phyloP scores from a whole-genome alignment of 495 filamentous ascomycete genomes.

The Chaetomium cochliodes region DNA sequence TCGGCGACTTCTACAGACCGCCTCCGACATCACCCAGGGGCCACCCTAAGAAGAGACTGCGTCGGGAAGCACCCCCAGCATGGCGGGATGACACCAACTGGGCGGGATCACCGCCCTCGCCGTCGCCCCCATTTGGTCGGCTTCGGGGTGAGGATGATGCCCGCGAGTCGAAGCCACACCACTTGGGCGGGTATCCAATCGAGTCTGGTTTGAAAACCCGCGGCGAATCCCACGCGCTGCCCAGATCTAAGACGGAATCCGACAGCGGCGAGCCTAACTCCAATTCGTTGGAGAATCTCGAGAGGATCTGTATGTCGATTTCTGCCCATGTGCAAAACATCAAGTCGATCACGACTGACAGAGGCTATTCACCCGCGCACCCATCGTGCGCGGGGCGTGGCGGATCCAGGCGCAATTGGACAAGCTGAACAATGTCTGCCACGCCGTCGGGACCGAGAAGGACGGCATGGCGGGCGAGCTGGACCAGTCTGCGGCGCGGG shows the following conservation, averaged over 20 bases:
- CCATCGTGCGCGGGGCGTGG: neutral
- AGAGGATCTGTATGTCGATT: neutral
- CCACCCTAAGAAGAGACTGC: slow-evolving; percentile 5
- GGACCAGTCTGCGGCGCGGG: neutral
- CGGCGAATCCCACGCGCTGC: neutral
- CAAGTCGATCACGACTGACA: neutral
- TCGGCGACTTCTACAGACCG: neutral
- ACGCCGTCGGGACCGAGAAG: neutral
- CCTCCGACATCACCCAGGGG: slow-evolving; percentile 5
- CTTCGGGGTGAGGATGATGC: neutral
- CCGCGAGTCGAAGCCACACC: neutral
- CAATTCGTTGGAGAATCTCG: neutral
- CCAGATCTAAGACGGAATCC: neutral
- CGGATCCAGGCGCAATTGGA: neutral
- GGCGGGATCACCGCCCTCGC: neutral
- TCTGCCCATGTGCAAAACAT: neutral
- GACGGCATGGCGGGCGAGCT: neutral
- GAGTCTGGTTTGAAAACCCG: slow-evolving; percentile 2
- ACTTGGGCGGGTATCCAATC: slow-evolving; percentile 1
- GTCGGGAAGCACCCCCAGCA: neutral
- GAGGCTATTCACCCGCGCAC: neutral
- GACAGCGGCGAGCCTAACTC: neutral
- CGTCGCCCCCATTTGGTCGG: too few species aligned
- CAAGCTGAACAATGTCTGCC: neutral
- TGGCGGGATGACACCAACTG: neutral